Evolutionary conservation across 495 filamentous ascomycete genomes (phyloP).

Genomic region (Aspergillus campestris): DNA sequence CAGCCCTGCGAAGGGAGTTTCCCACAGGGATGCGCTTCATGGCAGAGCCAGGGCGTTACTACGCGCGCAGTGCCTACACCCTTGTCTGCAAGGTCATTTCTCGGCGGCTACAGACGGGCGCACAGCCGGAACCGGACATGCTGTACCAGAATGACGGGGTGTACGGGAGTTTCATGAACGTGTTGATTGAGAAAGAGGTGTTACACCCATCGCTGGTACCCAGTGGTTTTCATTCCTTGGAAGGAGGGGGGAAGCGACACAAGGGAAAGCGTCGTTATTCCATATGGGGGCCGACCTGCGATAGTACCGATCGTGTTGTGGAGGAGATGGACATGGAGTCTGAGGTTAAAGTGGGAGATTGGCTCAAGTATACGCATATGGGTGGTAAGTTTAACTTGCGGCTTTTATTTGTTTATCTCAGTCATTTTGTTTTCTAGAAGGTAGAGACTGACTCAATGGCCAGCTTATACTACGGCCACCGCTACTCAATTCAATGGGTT

Average conservation of each 20-base stretch:
- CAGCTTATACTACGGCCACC: constrained; percentile 19
- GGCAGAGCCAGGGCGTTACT: constrained; percentile 29
- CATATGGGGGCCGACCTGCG: constrained; percentile 31
- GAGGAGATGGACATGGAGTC: constrained; percentile 8
- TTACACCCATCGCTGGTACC: background rate
- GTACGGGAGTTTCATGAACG: constrained; percentile 27
- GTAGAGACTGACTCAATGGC: background rate
- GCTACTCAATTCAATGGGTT: constrained; percentile 28
- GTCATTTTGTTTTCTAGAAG: background rate
- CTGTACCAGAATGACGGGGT: constrained; percentile 30
- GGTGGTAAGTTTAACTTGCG: constrained; percentile 15
- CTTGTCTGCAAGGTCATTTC: constrained; percentile 23
- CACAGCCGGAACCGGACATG: constrained; percentile 18
- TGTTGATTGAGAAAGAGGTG: constrained; percentile 16
- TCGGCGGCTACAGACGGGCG: constrained; percentile 14
- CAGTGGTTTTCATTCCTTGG: no score
- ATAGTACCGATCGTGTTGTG: constrained; percentile 22
- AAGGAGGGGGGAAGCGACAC: background rate
- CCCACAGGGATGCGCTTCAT: constrained; percentile 11
- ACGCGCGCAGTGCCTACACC: constrained; percentile 18
- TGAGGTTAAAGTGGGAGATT: constrained; percentile 25
- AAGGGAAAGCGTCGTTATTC: constrained; percentile 14
- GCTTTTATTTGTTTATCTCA: background rate
- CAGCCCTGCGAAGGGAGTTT: constrained; percentile 9
- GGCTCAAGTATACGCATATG: constrained; percentile 28